Percentiles rank a stretch among this genome's conserved stretches.
Evolutionary conservation across 148 eudicot species (phyloP).

Genomic region (Rhododendron kiyosumense): DNA sequence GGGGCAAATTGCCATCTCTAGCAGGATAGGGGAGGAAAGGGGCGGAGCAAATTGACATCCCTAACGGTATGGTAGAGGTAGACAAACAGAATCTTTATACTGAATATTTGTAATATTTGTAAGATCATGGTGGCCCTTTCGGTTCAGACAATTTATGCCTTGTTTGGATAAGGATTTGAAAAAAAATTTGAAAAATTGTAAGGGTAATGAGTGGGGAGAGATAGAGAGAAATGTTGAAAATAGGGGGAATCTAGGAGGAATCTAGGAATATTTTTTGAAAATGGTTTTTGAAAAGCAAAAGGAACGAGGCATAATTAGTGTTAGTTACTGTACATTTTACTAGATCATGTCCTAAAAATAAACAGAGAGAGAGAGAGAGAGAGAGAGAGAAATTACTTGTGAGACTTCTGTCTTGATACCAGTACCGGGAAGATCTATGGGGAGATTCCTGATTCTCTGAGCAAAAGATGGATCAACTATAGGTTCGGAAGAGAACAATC

Average conservation of each 20-base stretch:
- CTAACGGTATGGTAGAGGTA: background rate
- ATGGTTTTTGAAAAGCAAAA: no score
- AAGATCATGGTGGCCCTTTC: background rate
- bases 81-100: background rate
- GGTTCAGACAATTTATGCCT: background rate
- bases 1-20: no score
- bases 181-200: no score
- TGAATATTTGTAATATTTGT: background rate
- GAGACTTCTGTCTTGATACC: conserved; percentile 66
- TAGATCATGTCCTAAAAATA: background rate
- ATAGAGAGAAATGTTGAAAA: no score
- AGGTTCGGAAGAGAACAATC: conserved; percentile 23
- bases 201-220: no score
- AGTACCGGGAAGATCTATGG: conserved; percentile 49
- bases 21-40: no score
- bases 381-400: conserved; percentile 27
- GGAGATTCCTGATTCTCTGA: conserved; percentile 49
- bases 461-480: conserved; percentile 31
- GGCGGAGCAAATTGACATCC: no score
- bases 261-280: no score
- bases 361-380: background rate
- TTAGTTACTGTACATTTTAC: background rate
- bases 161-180: no score
- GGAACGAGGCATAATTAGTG: no score
- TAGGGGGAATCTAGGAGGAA: no score